Evolutionary conservation across 768 basidiomycete genomes (phyloP).

Genomic region (Naganishia antarctica): DNA sequence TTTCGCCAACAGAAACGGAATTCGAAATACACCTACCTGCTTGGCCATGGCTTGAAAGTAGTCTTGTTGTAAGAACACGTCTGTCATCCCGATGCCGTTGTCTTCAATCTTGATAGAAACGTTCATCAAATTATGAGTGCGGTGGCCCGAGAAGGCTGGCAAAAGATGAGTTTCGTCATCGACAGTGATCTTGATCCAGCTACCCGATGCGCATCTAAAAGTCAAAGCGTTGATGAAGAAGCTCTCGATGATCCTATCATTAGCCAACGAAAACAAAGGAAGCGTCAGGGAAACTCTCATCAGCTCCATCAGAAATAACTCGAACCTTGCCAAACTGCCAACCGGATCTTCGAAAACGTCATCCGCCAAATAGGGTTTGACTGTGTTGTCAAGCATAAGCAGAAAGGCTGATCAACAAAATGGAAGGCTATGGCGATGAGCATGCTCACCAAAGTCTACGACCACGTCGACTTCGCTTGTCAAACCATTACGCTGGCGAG

Average conservation of each 20-base stretch:
- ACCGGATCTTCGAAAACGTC: constrained; percentile 2
- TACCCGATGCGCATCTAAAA: neutral
- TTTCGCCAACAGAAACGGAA: too few species aligned
- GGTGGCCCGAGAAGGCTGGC: neutral
- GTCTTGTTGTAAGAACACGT: neutral
- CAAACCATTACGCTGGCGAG: neutral
- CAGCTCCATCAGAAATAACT: too few species aligned
- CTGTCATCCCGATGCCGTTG: constrained; percentile 1
- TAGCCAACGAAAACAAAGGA: too few species aligned
- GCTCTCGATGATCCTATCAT: constrained; percentile 4
- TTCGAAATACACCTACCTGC: neutral
- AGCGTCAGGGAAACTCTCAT: too few species aligned
- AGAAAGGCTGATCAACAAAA: too few species aligned
- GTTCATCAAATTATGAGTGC: neutral
- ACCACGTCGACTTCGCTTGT: neutral
- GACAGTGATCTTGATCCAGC: constrained; percentile 4
- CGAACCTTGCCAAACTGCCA: constrained; percentile 6
- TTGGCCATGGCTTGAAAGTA: constrained; percentile 10
- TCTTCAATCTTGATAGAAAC: constrained; percentile 6
- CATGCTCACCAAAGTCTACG: neutral
- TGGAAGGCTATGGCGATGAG: neutral
- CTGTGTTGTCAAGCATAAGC: neutral
- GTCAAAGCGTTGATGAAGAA: constrained; percentile 13
- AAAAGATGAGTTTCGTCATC: neutral
- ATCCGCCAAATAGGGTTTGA: constrained; percentile 2